Evolutionary conservation across 2,329 filamentous ascomycete genomes (phyloP), one percentile per base, ranked within the genome.

Genomic region (Balansia obtecta): DNA sequence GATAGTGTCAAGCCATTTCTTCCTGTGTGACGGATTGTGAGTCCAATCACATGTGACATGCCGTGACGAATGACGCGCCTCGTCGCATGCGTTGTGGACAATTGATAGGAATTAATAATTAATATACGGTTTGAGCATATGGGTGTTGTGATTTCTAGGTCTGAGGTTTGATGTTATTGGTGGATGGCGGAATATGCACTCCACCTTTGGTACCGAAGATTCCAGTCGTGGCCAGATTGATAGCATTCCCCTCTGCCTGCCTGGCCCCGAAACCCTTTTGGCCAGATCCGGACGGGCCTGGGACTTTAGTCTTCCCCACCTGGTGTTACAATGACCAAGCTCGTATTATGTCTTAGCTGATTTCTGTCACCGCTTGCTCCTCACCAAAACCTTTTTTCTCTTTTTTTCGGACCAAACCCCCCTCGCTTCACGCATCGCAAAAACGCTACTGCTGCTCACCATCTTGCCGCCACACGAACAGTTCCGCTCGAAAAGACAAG

Each of bases 271-370:
- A n/a, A n/a, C 30, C 40, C 15, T 12, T 12, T 27, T 34, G 42
- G 46, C 46, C 47, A 43, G 47, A 49, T 49, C 46, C 16, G 42
- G 30, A 34, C 27, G 34, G 34, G 42, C n/a, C 50, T 34, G 39
- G 18, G 33, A 12, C 10, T 37, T 15, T 37, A 15, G 33, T 12
- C 34, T 12, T 37, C 34, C 15, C 34, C 34, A 11, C 34, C 34
- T 11, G 34, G 7, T 37, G 11, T 15, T 37, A 2, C 34, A 18
- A 20, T 11, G 20, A 37, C 15, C 45, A 13, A 32, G 39, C 41
- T 43, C 20, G 38, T 4, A 30, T 46, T 40, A 41, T 11, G 40
- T 45, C 48, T 50, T 48, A 45, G 34, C 40, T 46, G 45, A 48
- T 48, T 37, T 15, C 15, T 45, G 22, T 44, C 39, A 20, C 27